These are phyloP conservation scores for Epichloe elymi DNA, from an alignment of 2,329 filamentous ascomycete genomes.

Conservation along the genomic window DNA sequence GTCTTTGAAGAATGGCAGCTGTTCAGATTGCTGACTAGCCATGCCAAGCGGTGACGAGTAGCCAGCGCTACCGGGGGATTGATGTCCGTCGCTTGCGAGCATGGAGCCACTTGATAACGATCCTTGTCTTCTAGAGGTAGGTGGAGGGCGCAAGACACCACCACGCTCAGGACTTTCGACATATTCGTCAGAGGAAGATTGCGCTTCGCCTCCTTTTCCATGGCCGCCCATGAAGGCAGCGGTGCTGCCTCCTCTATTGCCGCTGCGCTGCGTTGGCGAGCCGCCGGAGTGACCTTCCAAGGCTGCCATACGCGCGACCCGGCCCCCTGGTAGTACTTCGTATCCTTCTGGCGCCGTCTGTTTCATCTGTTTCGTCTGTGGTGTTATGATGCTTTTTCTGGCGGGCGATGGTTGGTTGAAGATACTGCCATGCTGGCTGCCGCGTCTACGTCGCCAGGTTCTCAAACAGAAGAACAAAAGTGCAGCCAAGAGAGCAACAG, in stretches of 20 bases:
- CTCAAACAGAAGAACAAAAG: slow-evolving; percentile 55
- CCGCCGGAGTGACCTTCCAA: slow-evolving; percentile 62
- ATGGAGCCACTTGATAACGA: slow-evolving; percentile 79
- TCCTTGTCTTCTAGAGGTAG: slow-evolving; percentile 58
- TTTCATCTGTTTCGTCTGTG: slow-evolving; percentile 18
- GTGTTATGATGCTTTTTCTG: slow-evolving; percentile 33
- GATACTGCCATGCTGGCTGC: slow-evolving; percentile 55
- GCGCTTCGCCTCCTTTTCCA: slow-evolving; percentile 35
- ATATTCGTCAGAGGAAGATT: slow-evolving; percentile 61
- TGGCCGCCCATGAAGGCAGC: slow-evolving; percentile 32
- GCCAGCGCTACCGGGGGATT: slow-evolving; percentile 59
- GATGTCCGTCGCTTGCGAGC: slow-evolving; percentile 55
- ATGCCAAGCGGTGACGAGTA: slow-evolving; percentile 77
- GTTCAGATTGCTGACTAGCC: slow-evolving; percentile 84
- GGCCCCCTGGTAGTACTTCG: slow-evolving; percentile 69
- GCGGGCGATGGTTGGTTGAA: slow-evolving; percentile 82
- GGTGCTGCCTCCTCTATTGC: slow-evolving; percentile 18
- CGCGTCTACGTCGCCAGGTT: slow-evolving; percentile 34
- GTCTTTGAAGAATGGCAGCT: slow-evolving; percentile 92
- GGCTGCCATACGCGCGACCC: slow-evolving; percentile 92
- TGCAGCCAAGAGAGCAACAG: slow-evolving; percentile 53
- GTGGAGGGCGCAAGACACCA: slow-evolving; percentile 44
- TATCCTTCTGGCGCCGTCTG: slow-evolving; percentile 39
- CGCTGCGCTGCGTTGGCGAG: slow-evolving; percentile 40
- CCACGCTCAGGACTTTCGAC: slow-evolving; percentile 54